Base-by-base conservation (phyloP, 768 basidiomycete genomes). In the Boletus subparvulus region DNA sequence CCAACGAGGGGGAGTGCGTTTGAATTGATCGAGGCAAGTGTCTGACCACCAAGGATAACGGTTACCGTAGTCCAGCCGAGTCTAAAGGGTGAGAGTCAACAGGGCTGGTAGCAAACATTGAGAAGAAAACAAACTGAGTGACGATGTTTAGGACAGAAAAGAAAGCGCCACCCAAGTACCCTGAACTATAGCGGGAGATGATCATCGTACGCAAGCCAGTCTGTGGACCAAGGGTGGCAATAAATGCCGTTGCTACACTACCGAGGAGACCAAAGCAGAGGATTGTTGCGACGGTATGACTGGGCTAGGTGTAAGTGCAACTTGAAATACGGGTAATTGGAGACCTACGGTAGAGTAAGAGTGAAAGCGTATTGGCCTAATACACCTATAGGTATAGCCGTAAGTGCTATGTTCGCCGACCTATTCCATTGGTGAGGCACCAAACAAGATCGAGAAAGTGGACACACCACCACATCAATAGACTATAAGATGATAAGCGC, bases 201-300 rank as follows among this genome's bases (percentile, higher is more conserved):
- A 82, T 69, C 80, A 84, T 84, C 0, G 81, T 83, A 8, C 82
- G 73, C 24, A 84, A 67, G 12, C 82, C 83, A 2, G 80, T 83
- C 58, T 68, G 65, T 0, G 83, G 82, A 1, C 82, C 83, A 9
- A 84, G 69, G 9, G 76, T 81, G 17, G 83, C 80, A 42, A 83
- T 79, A 61, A 82, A 82, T 3, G 80, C 79, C 0, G 78, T 75
- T 9, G 70, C 68, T 10, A 73, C 56, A 5, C 70, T 69, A 4
- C 78, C 80, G 28, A 82, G 68, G 19, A 77, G 75, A 35, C 72
- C 73, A 55, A 83, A 83, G 62, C 75, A 74, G 32, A 81, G 56
- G 21, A 75, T 81, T 3, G 74, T 74, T 1, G 77, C 80, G 36
- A 80, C 66, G 10, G 75, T 68, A 53, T 80, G 76, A 9, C 79